A percentile compares a stretch with the other conserved stretches of the same genome.
phyloP scores from a whole-genome alignment of 164 flowering plant genomes.

The Cinnamomum chago region DNA sequence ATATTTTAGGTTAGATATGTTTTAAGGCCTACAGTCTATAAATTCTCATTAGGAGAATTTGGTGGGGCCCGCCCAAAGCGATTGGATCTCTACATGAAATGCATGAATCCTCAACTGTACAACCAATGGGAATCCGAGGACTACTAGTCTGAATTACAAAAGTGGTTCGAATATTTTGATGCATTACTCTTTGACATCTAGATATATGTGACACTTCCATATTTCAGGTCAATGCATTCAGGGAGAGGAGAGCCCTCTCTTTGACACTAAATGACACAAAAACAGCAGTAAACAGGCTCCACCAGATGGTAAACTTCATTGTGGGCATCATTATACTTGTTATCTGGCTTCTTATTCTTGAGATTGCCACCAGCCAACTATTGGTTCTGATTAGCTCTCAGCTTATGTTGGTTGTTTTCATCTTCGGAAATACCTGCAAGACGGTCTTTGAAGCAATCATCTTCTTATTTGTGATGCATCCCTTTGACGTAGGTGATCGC shows the following conservation, averaged over 20 bases:
- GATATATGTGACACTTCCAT: too few species aligned
- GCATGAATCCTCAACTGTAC: too few species aligned
- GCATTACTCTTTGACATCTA: too few species aligned
- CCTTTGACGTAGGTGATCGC: conserved; percentile 64
- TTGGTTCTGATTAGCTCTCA: conserved; percentile 42
- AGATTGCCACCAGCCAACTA: conserved; percentile 39
- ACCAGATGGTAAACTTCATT: conserved; percentile 37
- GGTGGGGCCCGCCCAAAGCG: not conserved
- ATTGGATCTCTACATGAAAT: not conserved
- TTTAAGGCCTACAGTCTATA: too few species aligned
- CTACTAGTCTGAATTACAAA: too few species aligned
- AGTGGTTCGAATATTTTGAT: too few species aligned
- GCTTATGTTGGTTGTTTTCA: conserved; percentile 36
- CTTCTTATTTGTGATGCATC: conserved; percentile 61
- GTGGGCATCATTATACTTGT: conserved; percentile 34
- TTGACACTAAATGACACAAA: conserved; percentile 56
- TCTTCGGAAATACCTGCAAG: conserved; percentile 48
- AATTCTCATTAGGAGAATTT: too few species aligned
- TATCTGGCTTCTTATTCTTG: conserved; percentile 38
- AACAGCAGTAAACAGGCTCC: conserved; percentile 54
- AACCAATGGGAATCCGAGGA: too few species aligned
- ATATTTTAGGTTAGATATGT: too few species aligned
- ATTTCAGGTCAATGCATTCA: conserved; percentile 41
- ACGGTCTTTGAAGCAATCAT: conserved; percentile 52
- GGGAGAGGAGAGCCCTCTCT: conserved; percentile 43